These are phyloP conservation scores for Fistulinella cinereoalba DNA, from an alignment of 1,284 basidiomycete genomes.

Conservation along the genomic window DNA sequence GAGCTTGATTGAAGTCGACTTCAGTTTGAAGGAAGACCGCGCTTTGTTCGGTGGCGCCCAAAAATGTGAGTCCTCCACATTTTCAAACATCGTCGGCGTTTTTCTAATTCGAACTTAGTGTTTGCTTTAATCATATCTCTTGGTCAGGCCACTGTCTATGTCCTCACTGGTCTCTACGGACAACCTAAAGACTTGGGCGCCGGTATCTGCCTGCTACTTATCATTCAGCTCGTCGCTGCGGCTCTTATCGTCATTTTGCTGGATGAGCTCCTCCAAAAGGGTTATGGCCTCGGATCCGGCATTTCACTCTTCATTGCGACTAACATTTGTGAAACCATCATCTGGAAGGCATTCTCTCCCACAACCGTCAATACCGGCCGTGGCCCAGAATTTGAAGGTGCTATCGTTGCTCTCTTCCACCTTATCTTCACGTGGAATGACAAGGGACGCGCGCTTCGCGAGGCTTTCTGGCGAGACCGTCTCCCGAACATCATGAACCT, in stretches of 20 bases:
- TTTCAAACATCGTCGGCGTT: not conserved
- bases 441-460: constrained; percentile 94
- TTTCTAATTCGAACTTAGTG: constrained; percentile 47
- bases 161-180: constrained; percentile 95
- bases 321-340: constrained; percentile 98
- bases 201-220: constrained; percentile 92
- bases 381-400: constrained; percentile 97
- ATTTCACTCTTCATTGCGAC: constrained; percentile 99
- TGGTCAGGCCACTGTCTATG: constrained; percentile 96
- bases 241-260: constrained; percentile 97
- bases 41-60: constrained; percentile 96
- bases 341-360: constrained; percentile 99
- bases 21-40: constrained; percentile 94
- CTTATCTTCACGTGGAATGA: constrained; percentile 98
- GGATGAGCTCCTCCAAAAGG: constrained; percentile 98
- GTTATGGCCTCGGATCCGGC: constrained; percentile 97
- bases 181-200: constrained; percentile 92
- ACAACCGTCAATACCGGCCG: constrained; percentile 98
- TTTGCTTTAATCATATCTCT: constrained; percentile 96
- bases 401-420: constrained; percentile 95
- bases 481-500: constrained; percentile 99
- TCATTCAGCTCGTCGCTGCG: constrained; percentile 93
- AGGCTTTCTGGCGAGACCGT: constrained; percentile 97
- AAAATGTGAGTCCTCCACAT: constrained; percentile 66
- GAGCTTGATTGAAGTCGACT: constrained; percentile 97